Percentiles rank a stretch among this genome's conserved stretches.
These are phyloP conservation scores for Neonectria magnoliae DNA, from an alignment of 2,329 filamentous ascomycete species.

Conservation along the genomic window DNA sequence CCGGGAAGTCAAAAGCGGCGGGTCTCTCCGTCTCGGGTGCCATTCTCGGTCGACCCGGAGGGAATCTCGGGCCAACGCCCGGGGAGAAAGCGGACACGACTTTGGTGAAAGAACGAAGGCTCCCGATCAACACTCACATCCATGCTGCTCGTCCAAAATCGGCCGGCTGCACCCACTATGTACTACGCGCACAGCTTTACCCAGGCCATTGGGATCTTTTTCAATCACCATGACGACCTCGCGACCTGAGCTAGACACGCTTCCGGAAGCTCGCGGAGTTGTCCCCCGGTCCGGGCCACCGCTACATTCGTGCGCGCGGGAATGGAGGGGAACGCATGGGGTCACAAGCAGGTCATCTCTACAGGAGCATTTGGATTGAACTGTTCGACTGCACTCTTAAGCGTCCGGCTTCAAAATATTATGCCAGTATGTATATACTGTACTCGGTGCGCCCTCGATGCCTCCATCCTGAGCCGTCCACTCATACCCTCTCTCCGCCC, in stretches of 20 bases:
- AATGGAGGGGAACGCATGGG: conserved; percentile 3
- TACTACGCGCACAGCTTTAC: neutral
- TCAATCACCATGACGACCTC: neutral
- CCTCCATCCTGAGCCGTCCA: neutral
- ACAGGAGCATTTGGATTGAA: neutral
- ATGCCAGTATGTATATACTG: neutral
- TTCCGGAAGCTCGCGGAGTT: conserved; percentile 9
- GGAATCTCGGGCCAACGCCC: neutral
- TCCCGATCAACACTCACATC: neutral
- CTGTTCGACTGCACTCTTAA: neutral
- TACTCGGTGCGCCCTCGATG: neutral
- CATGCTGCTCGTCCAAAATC: neutral
- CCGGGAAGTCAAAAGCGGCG: neutral
- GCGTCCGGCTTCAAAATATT: neutral
- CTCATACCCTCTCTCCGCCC: neutral
- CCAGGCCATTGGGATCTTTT: neutral
- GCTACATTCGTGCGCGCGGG: neutral
- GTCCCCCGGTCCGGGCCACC: neutral
- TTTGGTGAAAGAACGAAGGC: neutral
- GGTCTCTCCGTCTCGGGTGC: conserved; percentile 14
- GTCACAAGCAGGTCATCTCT: neutral
- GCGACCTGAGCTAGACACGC: neutral
- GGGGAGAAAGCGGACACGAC: neutral
- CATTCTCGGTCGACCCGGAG: neutral
- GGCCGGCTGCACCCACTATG: conserved; percentile 1